Evolutionary conservation across 176 grass and related monocot species (phyloP), one percentile per base, ranked within the genome.

Genomic region (Oryza longistaminata): DNA sequence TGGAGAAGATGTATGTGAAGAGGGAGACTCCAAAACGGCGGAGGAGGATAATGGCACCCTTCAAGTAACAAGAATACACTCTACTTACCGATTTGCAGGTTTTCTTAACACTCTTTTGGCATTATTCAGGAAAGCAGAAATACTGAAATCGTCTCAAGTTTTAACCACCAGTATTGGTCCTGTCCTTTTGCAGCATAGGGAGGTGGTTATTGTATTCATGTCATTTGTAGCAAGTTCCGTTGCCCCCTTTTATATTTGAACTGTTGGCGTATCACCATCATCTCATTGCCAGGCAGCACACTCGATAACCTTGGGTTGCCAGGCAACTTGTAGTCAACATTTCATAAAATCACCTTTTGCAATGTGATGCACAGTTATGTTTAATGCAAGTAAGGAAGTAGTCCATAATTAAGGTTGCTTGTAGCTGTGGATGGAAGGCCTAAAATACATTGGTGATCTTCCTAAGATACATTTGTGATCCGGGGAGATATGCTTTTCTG

Each of bases 1-100:
- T 78, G 86, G 97, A 99, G 88, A 96, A 94, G 83, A 96, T 99
- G 93, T 96, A 94, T 80, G 72, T 94, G 68, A 96, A 99, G 88
- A 92, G 96, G 82, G 93, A 99, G 72, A 99, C 85, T 68, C 96
- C 93, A 52, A 99, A 87, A 76, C 77, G 80, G 11, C 86, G 96
- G 24, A 78, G 90, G 71, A 94, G 93, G 88, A 96, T 99, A 72
- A 93, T 99, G 35, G 89, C 91, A 25, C 96, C 96, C 22, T 99
- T 86, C 75, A 95, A 92, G 58, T 94, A 78, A 86, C 27, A 39
- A 11, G 21, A 68, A 48, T 14, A 16, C 27, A 62, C 9, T 76
- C 53, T 39, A 9, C 34, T 50, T 73, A 60, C 86, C 7, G 1
- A 19, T 25, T 72, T 46, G 70, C 75, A 62, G 80, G 14, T 80